Percentiles rank a stretch among this genome's conserved stretches.
phyloP scores from a whole-genome alignment of 169 alveolate genomes.

The Plasmodium gonderi region DNA sequence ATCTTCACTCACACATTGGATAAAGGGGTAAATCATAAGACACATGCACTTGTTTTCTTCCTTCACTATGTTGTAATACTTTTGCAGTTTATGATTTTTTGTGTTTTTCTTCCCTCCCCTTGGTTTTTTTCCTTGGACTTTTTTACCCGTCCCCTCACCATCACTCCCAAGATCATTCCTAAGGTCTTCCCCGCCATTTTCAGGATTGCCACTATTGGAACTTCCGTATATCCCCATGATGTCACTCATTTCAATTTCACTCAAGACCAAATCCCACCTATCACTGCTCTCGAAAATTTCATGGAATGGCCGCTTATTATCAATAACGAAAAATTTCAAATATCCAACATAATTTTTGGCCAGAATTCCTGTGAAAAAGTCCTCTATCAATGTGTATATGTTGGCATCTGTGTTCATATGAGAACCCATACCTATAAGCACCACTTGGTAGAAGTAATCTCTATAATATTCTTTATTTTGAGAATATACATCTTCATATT shows the following conservation, averaged over 20 bases:
- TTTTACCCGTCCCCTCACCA: not conserved
- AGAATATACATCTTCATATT: slow-evolving; percentile 40
- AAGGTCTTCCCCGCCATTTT: not conserved
- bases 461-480: slow-evolving; percentile 38
- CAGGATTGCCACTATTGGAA: not conserved
- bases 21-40: slow-evolving; percentile 32
- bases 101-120: not conserved
- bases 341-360: slow-evolving; percentile 12
- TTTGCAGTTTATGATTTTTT: not conserved
- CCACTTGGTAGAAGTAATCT: slow-evolving; percentile 39
- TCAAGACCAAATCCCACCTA: slow-evolving; percentile 53
- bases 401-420: slow-evolving; percentile 50
- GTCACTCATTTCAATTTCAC: slow-evolving; percentile 21
- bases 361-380: slow-evolving; percentile 21
- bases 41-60: slow-evolving; percentile 65
- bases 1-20: slow-evolving; percentile 60
- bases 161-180: not conserved
- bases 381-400: slow-evolving; percentile 9
- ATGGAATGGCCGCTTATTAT: slow-evolving; percentile 47
- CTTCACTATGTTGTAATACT: slow-evolving; percentile 3
- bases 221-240: slow-evolving; percentile 16
- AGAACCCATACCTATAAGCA: slow-evolving; percentile 42
- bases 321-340: slow-evolving; percentile 55
- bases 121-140: no score
- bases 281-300: slow-evolving; percentile 31